Percentiles rank a stretch among this genome's conserved stretches.
Evolutionary conservation across 805 yeast species (phyloP).

Genomic region (Saccharomycopsis amapae): DNA sequence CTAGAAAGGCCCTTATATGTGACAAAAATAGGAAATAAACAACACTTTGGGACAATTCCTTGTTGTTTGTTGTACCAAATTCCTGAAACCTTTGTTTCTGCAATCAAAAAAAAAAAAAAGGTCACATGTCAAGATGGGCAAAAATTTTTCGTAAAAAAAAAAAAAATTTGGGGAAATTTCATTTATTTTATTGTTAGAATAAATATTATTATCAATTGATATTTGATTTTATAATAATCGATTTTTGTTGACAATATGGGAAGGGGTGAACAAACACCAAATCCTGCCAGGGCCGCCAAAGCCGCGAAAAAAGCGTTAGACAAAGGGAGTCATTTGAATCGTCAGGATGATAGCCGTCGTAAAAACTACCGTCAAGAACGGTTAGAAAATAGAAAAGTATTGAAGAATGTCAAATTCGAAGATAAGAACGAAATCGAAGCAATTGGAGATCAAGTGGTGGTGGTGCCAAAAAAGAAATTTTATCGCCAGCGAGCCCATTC

Average conservation of each 20-base stretch:
- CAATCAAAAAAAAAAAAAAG: too few relatives aligned
- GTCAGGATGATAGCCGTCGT: constrained; percentile 28
- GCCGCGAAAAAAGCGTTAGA: not conserved
- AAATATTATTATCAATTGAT: too few relatives aligned
- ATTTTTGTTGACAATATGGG: constrained; percentile 12
- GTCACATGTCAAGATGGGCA: too few relatives aligned
- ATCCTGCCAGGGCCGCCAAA: constrained; percentile 14
- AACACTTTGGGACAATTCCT: too few relatives aligned
- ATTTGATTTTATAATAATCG: not conserved
- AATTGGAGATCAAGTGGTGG: constrained; percentile 29
- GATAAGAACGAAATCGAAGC: constrained; percentile 22
- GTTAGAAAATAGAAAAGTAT: constrained; percentile 36
- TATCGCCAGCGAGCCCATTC: constrained; percentile 98
- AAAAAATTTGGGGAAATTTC: too few relatives aligned
- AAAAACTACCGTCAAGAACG: constrained; percentile 43
- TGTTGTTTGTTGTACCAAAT: too few relatives aligned
- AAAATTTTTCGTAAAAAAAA: too few relatives aligned
- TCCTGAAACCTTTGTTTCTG: too few relatives aligned
- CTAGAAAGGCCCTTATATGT: too few relatives aligned
- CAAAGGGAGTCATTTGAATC: constrained; percentile 17
- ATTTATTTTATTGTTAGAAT: too few relatives aligned
- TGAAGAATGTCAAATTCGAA: constrained; percentile 42
- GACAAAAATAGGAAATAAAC: too few relatives aligned
- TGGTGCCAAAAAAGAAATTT: constrained; percentile 75
- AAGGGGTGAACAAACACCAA: constrained; percentile 19